Base-by-base conservation (phyloP, 192 early-diverging fungal genomes). In the Backusella liffmaniae region DNA sequence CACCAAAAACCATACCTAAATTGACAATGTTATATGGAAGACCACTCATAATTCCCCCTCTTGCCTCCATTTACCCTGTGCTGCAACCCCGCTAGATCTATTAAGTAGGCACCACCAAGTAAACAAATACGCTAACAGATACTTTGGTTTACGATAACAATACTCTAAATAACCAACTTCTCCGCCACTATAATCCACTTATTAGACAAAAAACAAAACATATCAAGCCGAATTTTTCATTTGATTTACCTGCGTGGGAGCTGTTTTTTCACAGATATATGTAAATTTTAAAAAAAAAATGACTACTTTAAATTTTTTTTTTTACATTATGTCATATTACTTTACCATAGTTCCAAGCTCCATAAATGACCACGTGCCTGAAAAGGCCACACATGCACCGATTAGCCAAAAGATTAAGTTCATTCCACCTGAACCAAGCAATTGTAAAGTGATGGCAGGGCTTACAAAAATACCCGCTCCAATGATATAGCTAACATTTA, bases 261-360 rank as follows among this genome's bases (percentile, higher is more conserved):
- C 79, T 80, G 18, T 8, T 59, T n/a, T 29, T 41, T 18, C 44
- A 30, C 3, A 37, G 7, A 42, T 16, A 12, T 18, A 65, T 42
- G 15, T 18, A 26, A 65, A 56, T 59, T 13, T 42, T 32, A 3
- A 32, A 32, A 32, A 12, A 44, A 70, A 44, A 70, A 37, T 9
- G 15, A 76, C 46, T 21, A 56, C 21, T 56, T 56, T 62, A 29
- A 62, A 13, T 4, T 2, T 62, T 62, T 49, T 23, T 7, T 59
- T 59, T 49, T 26, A 15, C 3, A 16, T 44, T 16, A 30, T 12
- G 23, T 23, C 13, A 46, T 23, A 69, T 18, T 46, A 30, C 70
- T 29, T 73, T 70, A 80, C 79, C 79, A 80, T 80, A 8, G 79
- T 80, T 10, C 79, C 79, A 23, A 80, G 66, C 41, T 80, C 79